Percentiles rank a stretch among this genome's conserved stretches.
phyloP scores from a whole-genome alignment of 352 stramenopile genomes.

The Thraustotheca clavata region DNA sequence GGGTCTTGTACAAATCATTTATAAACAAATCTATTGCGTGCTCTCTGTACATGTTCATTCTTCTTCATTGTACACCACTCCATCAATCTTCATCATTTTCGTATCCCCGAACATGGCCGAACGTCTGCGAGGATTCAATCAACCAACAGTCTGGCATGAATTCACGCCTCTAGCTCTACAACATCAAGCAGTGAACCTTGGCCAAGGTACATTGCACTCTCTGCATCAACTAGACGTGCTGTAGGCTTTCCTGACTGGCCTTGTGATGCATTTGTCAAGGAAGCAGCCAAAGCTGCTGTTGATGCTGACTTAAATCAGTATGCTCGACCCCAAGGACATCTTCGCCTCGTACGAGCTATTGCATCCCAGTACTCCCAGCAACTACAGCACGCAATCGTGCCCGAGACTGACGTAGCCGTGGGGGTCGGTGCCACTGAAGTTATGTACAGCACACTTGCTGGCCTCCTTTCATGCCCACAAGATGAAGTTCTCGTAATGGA shows the following conservation, averaged over 20 bases:
- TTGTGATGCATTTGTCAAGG: slow-evolving; percentile 91
- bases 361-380: slow-evolving; percentile 88
- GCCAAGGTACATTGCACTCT: slow-evolving; percentile 38
- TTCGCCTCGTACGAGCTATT: slow-evolving; percentile 71
- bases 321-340: slow-evolving; percentile 83
- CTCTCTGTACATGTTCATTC: no score
- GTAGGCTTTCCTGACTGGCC: slow-evolving; percentile 90
- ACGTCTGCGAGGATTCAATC: slow-evolving; percentile 62
- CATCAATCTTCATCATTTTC: no score
- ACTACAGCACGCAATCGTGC: slow-evolving; percentile 75
- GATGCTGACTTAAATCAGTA: slow-evolving; percentile 94
- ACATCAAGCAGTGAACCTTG: slow-evolving; percentile 88
- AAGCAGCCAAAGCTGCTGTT: slow-evolving; percentile 87
- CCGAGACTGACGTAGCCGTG: slow-evolving; percentile 88
- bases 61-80: no score
- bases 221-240: background rate
- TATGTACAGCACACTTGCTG: slow-evolving; percentile 89
- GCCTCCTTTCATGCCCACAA: slow-evolving; percentile 81
- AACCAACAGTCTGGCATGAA: slow-evolving; percentile 78
- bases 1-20: no score
- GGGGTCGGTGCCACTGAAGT: slow-evolving; percentile 92
- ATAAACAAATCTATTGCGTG: no score
- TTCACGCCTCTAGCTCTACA: slow-evolving; percentile 85
- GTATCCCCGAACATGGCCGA: slow-evolving; percentile 33
- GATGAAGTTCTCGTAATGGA: slow-evolving; percentile 97